Evolutionary conservation across 2,329 filamentous ascomycete species (phyloP).

Genomic region (Phialocephala subalpina): DNA sequence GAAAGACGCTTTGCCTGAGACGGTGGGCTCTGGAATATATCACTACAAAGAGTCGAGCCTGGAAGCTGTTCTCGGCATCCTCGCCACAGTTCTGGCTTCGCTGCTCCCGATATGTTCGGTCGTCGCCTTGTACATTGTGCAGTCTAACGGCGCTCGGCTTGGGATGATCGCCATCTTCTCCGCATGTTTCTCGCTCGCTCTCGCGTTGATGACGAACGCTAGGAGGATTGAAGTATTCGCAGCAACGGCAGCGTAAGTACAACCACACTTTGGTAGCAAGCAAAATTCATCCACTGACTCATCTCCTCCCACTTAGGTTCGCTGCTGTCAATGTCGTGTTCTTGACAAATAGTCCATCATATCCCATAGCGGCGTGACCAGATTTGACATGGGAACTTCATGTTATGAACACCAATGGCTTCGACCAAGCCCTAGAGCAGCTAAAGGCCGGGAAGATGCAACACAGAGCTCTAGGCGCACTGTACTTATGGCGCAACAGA

Average conservation of each 20-base stretch:
- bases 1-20: constrained; percentile 6
- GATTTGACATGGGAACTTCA: too few relatives aligned
- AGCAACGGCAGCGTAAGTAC: constrained; percentile 40
- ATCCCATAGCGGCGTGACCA: background rate
- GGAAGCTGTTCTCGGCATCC: constrained; percentile 20
- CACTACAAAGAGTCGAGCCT: constrained; percentile 30
- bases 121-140: constrained; percentile 38
- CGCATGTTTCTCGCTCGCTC: constrained; percentile 33
- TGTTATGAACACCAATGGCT: too few relatives aligned
- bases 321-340: constrained; percentile 10
- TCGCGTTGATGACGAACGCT: constrained; percentile 39
- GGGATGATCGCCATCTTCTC: constrained; percentile 36
- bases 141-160: constrained; percentile 31
- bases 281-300: background rate
- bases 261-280: background rate
- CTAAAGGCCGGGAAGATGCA: too few relatives aligned
- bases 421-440: too few relatives aligned
- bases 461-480: too few relatives aligned
- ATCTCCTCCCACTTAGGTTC: background rate
- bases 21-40: background rate
- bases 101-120: constrained; percentile 40
- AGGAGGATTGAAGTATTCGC: constrained; percentile 41
- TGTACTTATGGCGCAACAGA: too few relatives aligned
- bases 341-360: background rate
- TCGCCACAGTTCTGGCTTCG: constrained; percentile 38